phyloP scores from a whole-genome alignment of 768 basidiomycete species.

The Auricularia sp. region DNA sequence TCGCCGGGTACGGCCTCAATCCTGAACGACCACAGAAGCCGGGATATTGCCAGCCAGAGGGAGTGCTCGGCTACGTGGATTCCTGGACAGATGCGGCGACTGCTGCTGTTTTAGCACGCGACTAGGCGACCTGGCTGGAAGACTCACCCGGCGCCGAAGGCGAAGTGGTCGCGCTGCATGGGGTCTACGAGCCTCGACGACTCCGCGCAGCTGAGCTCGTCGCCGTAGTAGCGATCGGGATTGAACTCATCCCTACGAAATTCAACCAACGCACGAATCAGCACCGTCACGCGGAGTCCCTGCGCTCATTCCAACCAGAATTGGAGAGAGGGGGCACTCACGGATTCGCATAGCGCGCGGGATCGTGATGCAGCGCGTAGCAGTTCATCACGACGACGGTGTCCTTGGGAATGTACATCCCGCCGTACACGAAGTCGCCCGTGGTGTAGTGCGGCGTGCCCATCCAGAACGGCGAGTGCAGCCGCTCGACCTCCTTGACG shows the following conservation, averaged over 20 bases:
- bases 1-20: slow-evolving; percentile 32
- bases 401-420: not conserved
- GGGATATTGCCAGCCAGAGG: slow-evolving; percentile 34
- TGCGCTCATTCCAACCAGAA: too few relatives aligned
- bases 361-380: slow-evolving; percentile 17
- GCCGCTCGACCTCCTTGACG: slow-evolving; percentile 22
- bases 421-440: slow-evolving; percentile 1
- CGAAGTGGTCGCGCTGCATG: slow-evolving; percentile 40
- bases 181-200: slow-evolving; percentile 34
- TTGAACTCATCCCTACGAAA: slow-evolving; percentile 24
- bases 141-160: slow-evolving; percentile 39
- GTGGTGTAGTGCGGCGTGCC: slow-evolving; percentile 2
- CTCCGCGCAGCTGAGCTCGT: slow-evolving; percentile 29
- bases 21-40: slow-evolving; percentile 40
- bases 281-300: too few relatives aligned
- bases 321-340: not conserved
- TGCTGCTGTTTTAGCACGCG: slow-evolving; percentile 1
- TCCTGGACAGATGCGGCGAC: slow-evolving; percentile 33
- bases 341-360: slow-evolving; percentile 31
- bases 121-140: not conserved
- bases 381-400: slow-evolving; percentile 1
- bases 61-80: slow-evolving; percentile 37
- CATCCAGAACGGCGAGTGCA: slow-evolving; percentile 17
- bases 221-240: slow-evolving; percentile 37
- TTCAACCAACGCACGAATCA: too few relatives aligned